phyloP scores from a whole-genome alignment of 768 basidiomycete genomes.

The Mycena olivaceomarginata region DNA sequence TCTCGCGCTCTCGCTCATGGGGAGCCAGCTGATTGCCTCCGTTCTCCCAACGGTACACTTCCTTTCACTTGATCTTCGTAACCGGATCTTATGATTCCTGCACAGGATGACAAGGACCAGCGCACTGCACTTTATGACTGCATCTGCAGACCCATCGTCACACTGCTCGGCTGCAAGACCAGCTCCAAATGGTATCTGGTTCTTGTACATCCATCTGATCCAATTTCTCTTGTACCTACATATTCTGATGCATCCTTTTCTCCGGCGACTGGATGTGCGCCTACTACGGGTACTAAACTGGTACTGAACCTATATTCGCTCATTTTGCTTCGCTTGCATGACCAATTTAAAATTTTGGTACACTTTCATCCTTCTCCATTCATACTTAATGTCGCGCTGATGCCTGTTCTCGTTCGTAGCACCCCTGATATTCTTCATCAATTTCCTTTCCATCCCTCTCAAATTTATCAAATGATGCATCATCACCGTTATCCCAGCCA shows the following conservation, averaged over 20 bases:
- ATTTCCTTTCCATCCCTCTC: conserved; percentile 18
- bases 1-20: too few species aligned
- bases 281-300: too few species aligned
- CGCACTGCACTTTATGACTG: too few species aligned
- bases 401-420: background rate
- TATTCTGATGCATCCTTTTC: background rate
- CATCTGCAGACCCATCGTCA: too few species aligned
- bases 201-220: conserved; percentile 67
- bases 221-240: background rate
- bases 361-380: conserved; percentile 37
- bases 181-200: conserved; percentile 93
- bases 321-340: conserved; percentile 28
- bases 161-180: too few species aligned
- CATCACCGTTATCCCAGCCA: conserved; percentile 6
- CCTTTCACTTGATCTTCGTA: too few species aligned
- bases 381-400: conserved; percentile 4
- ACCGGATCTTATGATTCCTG: too few species aligned
- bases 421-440: conserved; percentile 16
- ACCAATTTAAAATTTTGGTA: conserved; percentile 53
- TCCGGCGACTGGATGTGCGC: conserved; percentile 79
- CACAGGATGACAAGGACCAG: too few species aligned
- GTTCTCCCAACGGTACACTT: too few species aligned
- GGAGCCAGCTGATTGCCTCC: too few species aligned
- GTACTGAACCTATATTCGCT: conserved; percentile 58
- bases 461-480: conserved; percentile 6